A percentile compares a stretch with the other conserved stretches of the same genome.
These are phyloP conservation scores for Cupressus sempervirens DNA, from an alignment of 75 land plant genomes.

Conservation along the genomic window DNA sequence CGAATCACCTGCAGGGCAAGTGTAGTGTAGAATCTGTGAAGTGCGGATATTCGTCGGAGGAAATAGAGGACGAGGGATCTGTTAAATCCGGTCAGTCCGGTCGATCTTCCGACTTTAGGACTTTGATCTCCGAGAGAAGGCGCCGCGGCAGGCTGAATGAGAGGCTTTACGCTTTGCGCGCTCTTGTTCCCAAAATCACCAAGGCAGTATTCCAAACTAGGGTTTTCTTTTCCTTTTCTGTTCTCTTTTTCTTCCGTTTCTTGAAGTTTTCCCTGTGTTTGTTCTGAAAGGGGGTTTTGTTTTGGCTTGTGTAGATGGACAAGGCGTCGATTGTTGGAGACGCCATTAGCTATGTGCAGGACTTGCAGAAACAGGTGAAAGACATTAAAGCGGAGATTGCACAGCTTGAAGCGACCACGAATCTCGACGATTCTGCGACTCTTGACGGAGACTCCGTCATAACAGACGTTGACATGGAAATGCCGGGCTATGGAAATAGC, in stretches of 20 bases:
- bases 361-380: conserved; percentile 56
- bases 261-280: background rate
- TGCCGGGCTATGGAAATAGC: background rate
- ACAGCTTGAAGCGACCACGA: background rate
- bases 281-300: background rate
- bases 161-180: conserved; percentile 70
- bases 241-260: background rate
- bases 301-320: conserved; percentile 66
- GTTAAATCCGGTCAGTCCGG: background rate
- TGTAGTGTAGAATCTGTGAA: background rate
- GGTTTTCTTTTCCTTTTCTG: background rate
- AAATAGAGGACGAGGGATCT: background rate
- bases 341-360: conserved; percentile 64
- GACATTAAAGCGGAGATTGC: conserved; percentile 12
- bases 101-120: background rate
- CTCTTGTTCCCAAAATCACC: conserved; percentile 88
- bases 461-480: background rate
- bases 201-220: conserved; percentile 45
- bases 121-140: conserved; percentile 64
- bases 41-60: background rate
- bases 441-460: background rate
- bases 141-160: conserved; percentile 84
- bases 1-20: background rate
- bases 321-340: conserved; percentile 88
- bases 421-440: background rate